Base-by-base conservation (phyloP, 208 protist species). In the Sergeia podlipaevii region DNA sequence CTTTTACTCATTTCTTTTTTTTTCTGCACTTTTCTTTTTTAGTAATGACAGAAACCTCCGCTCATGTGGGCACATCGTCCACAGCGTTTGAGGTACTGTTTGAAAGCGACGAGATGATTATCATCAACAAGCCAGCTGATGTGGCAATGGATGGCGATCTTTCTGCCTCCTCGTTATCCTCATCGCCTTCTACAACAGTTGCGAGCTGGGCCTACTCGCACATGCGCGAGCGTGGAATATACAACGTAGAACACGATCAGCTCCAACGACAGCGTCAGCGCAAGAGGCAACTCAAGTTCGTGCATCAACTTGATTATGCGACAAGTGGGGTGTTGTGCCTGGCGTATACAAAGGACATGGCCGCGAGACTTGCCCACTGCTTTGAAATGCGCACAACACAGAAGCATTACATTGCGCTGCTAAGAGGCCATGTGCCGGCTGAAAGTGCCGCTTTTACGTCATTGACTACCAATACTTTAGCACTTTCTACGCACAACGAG, bases 221-320 rank as follows among this genome's bases (percentile, higher is more conserved):
- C 47, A 69, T 82, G 68, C 32, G 52, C 24, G 45, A 48, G 18
- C 27, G 43, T n/a, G 65, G 47, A 30, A 70, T 78, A 8, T 23
- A 55, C 57, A 62, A 76, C 57, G 49, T 42, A 6, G 41, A 27
- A 0, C 61, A 78, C 44, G 72, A 50, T 8, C 37, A 21, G 18
- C 60, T 77, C 24, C 49, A 72, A 38, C 48, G 60, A 18, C 33
- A 50, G 24, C 50, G 56, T n/a, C 70, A 64, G 20, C 64, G 59
- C 3, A 68, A 60, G 30, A 79, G 85, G 56, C 70, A 73, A 58
- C 53, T 95, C 13, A 92, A 92, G 66, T 95, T 97, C 65, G 79
- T 94, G 15, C 92, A 97, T 39, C 89, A 95, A 52, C 65, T 97
- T n/a, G 92, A 97, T 56, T 92, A 77, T 43, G 74, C 82, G 5